Conservation (phyloP, 768 basidiomycete species). For the Russula compacta region DNA sequence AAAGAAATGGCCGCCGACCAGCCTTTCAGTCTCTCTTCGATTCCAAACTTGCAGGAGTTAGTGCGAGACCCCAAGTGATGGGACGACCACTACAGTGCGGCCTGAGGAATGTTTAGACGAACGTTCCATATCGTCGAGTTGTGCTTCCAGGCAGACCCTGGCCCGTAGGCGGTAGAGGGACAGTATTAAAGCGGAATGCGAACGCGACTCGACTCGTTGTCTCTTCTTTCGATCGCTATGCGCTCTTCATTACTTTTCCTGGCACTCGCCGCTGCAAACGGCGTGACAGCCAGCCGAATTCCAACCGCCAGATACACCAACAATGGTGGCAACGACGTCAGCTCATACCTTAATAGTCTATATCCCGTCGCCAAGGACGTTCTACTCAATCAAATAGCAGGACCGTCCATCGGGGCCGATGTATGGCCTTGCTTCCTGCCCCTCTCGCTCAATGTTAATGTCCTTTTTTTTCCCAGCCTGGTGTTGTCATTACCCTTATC, state of each 20-base stretch:
- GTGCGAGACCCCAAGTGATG: too few species aligned
- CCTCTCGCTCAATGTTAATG: background rate
- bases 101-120: too few species aligned
- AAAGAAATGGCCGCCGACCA: too few species aligned
- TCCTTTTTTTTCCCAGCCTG: background rate
- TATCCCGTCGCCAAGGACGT: slow-evolving; percentile 1
- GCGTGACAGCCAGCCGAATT: background rate
- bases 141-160: too few species aligned
- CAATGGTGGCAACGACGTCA: background rate
- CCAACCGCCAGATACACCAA: background rate
- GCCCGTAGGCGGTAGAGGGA: too few species aligned
- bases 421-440: background rate
- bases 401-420: slow-evolving; percentile 3
- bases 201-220: background rate
- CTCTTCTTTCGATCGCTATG: background rate
- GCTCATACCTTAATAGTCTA: background rate
- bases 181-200: background rate
- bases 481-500: background rate
- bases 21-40: too few species aligned
- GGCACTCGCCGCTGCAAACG: background rate
- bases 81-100: too few species aligned
- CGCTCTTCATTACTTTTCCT: background rate
- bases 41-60: too few species aligned
- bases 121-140: too few species aligned
- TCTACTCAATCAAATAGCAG: background rate